A percentile compares a stretch with the other conserved stretches of the same genome.
Conservation (phyloP, 2,329 filamentous ascomycete species). For the Saccharata proteae region DNA sequence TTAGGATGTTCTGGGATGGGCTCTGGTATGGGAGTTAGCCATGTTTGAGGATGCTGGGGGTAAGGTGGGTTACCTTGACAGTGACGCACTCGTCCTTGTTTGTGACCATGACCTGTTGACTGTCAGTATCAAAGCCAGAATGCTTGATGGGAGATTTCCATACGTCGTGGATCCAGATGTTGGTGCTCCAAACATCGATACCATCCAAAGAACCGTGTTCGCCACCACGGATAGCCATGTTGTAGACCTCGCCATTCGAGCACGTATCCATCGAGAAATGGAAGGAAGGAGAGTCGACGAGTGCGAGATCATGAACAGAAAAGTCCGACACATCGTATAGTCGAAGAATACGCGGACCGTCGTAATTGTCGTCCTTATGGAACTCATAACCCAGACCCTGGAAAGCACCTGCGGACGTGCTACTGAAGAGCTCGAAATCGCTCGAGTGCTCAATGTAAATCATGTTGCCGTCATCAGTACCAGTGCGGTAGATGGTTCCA, state of each 20-base stretch:
- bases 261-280: constrained; percentile 41
- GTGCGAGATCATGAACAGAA: constrained; percentile 37
- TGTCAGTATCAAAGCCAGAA: constrained; percentile 8
- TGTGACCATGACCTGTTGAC: constrained; percentile 47
- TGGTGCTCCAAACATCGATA: constrained; percentile 42
- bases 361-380: constrained; percentile 29
- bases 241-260: constrained; percentile 42
- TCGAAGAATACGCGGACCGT: constrained; percentile 34
- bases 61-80: constrained; percentile 31
- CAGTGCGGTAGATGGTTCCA: constrained; percentile 41
- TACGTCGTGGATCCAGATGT: constrained; percentile 49
- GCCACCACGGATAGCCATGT: constrained; percentile 42
- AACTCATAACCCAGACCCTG: constrained; percentile 42
- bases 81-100: constrained; percentile 53
- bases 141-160: constrained; percentile 14
- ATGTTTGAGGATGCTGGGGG: background rate
- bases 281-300: constrained; percentile 39
- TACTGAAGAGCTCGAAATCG: constrained; percentile 44
- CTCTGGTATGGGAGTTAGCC: constrained; percentile 17
- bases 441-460: constrained; percentile 37
- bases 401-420: constrained; percentile 38
- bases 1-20: constrained; percentile 41
- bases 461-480: constrained; percentile 40
- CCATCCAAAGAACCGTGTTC: constrained; percentile 44
- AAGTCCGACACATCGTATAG: constrained; percentile 35